These are phyloP conservation scores for Plasmopara viticola DNA, from an alignment of 352 stramenopile genomes.

Conservation along the genomic window DNA sequence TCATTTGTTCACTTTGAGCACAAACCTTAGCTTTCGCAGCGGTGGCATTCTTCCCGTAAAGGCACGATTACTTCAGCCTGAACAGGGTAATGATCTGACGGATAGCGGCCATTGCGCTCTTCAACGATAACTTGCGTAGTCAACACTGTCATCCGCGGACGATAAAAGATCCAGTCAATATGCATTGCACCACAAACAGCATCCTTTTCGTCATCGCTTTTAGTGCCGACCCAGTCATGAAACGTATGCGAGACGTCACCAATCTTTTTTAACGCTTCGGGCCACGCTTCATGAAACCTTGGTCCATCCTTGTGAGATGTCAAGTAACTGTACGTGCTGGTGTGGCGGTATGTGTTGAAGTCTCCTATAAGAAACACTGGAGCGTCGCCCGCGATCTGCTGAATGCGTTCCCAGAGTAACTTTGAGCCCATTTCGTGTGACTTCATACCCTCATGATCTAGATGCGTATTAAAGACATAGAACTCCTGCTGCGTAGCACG, in stretches of 20 bases:
- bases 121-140: slow-evolving; percentile 81
- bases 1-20: too few species aligned
- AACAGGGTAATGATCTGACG: slow-evolving; percentile 85
- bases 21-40: too few species aligned
- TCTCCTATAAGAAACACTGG: slow-evolving; percentile 76
- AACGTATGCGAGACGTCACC: slow-evolving; percentile 81
- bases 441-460: slow-evolving; percentile 51
- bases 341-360: slow-evolving; percentile 85
- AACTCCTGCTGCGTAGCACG: slow-evolving; percentile 54
- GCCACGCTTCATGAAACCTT: slow-evolving; percentile 65
- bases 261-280: slow-evolving; percentile 57
- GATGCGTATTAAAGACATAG: slow-evolving; percentile 74
- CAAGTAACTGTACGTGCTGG: slow-evolving; percentile 73
- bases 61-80: slow-evolving; percentile 75
- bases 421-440: slow-evolving; percentile 50
- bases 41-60: slow-evolving; percentile 25
- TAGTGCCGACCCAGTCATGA: slow-evolving; percentile 74
- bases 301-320: slow-evolving; percentile 52
- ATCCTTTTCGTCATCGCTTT: slow-evolving; percentile 70
- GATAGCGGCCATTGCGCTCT: slow-evolving; percentile 69
- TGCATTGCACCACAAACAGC: slow-evolving; percentile 68
- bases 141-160: slow-evolving; percentile 67
- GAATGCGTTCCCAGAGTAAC: slow-evolving; percentile 59
- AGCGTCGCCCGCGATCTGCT: slow-evolving; percentile 42
- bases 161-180: slow-evolving; percentile 88